These are phyloP conservation scores for Aquilaria malaccensis DNA, from an alignment of 345 rosid genomes.

Conservation along the genomic window DNA sequence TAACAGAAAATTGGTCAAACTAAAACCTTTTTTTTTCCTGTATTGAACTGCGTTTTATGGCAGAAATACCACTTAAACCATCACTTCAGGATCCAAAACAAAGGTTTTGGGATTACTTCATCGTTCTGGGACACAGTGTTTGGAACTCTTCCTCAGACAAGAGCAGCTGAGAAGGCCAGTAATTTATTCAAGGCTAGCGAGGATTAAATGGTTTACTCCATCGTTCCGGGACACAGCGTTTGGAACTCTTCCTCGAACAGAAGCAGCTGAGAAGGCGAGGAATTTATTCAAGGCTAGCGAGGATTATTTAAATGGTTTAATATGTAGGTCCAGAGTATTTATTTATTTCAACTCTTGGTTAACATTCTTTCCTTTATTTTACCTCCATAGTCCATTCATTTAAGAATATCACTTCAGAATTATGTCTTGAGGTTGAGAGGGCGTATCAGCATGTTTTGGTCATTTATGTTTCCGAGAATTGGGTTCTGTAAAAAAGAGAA, in stretches of 20 bases:
- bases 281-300: not conserved
- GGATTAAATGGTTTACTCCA: conserved; percentile 52
- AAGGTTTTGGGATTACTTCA: conserved; percentile 91
- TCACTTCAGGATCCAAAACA: conserved; percentile 81
- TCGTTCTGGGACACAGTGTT: conserved; percentile 83
- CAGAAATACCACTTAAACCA: conserved; percentile 96
- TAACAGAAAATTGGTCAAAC: too few species aligned
- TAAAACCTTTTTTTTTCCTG: not conserved
- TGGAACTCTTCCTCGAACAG: conserved; percentile 64
- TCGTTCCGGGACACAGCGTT: conserved; percentile 82
- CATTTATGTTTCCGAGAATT: too few species aligned
- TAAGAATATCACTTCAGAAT: too few species aligned
- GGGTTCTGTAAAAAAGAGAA: too few species aligned
- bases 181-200: not conserved
- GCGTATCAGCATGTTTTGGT: too few species aligned
- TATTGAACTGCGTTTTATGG: conserved; percentile 10
- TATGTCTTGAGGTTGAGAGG: too few species aligned
- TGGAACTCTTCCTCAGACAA: conserved; percentile 65
- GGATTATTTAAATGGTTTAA: not conserved
- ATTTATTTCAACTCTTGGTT: not conserved
- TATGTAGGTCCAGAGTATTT: not conserved
- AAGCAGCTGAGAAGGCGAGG: conserved; percentile 24
- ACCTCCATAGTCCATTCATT: too few species aligned
- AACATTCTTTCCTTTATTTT: too few species aligned
- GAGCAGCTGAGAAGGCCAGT: conserved; percentile 24